Evolutionary conservation across 2,329 filamentous ascomycete species (phyloP).

Genomic region (Pseudogymnoascus sp.): DNA sequence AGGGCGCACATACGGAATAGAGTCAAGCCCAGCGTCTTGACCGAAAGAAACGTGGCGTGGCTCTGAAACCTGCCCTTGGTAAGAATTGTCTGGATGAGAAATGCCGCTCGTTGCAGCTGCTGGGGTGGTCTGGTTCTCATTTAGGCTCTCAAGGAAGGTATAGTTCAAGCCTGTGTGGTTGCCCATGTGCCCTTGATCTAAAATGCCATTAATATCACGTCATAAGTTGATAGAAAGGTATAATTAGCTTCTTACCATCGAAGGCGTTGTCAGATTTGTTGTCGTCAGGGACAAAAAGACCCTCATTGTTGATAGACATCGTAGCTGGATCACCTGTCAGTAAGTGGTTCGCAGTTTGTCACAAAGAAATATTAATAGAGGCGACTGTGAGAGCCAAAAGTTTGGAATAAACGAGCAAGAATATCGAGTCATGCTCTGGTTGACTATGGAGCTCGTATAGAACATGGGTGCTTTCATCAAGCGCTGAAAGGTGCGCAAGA

Average conservation of each 20-base stretch:
- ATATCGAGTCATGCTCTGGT: background rate
- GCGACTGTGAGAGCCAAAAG: no score
- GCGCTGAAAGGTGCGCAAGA: background rate
- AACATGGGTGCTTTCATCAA: background rate
- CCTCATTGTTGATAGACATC: constrained; percentile 10
- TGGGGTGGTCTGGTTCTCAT: background rate
- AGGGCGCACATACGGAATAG: background rate
- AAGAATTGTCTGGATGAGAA: background rate
- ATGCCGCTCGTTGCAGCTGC: background rate
- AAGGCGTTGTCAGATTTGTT: constrained; percentile 9
- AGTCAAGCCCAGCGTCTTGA: background rate
- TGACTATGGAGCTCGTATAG: no score
- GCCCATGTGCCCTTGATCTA: background rate
- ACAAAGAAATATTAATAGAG: background rate
- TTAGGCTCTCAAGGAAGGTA: background rate
- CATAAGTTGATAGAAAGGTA: background rate
- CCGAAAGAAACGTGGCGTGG: background rate
- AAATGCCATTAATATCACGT: background rate
- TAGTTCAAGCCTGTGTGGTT: background rate
- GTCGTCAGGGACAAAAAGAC: constrained; percentile 7
- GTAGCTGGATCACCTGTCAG: background rate
- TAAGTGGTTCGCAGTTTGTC: background rate
- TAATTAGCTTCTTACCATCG: constrained; percentile 16
- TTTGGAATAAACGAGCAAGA: background rate
- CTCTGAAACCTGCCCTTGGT: background rate